These are phyloP conservation scores for Blastocrithidia nonstop DNA, from an alignment of 208 protist species.

Conservation along the genomic window DNA sequence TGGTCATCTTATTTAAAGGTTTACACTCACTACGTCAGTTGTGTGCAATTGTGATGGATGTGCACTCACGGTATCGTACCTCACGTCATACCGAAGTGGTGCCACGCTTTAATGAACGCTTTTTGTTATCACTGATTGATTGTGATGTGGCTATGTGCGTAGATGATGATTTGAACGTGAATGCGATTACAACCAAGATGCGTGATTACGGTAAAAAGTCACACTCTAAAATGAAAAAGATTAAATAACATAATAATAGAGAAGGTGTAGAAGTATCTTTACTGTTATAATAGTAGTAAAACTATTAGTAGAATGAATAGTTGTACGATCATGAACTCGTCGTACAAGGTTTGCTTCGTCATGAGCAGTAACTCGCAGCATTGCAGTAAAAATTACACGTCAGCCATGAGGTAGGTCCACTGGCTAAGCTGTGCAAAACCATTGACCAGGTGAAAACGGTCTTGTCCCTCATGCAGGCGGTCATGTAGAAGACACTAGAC, in stretches of 20 bases:
- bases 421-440: slow-evolving; percentile 88
- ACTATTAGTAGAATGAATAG: neutral
- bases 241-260: no score
- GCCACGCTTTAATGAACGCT: slow-evolving; percentile 98
- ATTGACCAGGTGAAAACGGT: slow-evolving; percentile 96
- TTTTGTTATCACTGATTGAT: slow-evolving; percentile 94
- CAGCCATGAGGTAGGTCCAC: slow-evolving; percentile 71
- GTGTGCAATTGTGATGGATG: slow-evolving; percentile 98
- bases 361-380: slow-evolving; percentile 65
- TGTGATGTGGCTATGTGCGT: slow-evolving; percentile 92
- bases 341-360: slow-evolving; percentile 52
- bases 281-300: neutral
- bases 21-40: slow-evolving; percentile 95
- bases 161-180: slow-evolving; percentile 98
- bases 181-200: slow-evolving; percentile 92
- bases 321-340: slow-evolving; percentile 50
- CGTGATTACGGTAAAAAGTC: slow-evolving; percentile 24
- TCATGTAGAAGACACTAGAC: slow-evolving; percentile 93
- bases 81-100: slow-evolving; percentile 84
- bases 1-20: slow-evolving; percentile 95
- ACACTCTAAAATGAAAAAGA: slow-evolving; percentile 5
- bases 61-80: slow-evolving; percentile 90
- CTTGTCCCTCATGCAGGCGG: slow-evolving; percentile 94
- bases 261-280: neutral
- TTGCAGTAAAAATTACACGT: slow-evolving; percentile 68